Base-by-base conservation (phyloP, 306 rosid genomes). In the Lupinus albus region DNA sequence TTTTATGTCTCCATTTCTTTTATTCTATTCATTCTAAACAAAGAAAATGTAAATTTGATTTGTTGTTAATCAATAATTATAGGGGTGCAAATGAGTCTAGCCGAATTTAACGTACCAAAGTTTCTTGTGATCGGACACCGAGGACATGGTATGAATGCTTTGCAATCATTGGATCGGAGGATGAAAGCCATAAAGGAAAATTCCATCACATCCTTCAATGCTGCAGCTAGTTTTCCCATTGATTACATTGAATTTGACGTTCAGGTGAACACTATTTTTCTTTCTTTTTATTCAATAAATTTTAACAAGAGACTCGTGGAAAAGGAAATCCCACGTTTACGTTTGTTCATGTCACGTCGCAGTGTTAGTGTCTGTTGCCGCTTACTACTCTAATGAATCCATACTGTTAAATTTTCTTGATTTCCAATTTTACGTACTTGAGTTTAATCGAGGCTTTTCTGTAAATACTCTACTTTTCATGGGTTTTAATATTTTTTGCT, bases 181-280 rank as follows among this genome's bases (percentile, higher is more conserved):
- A 81, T 79, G 84, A 82, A 77, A 75, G 74, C 73, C 72, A 48
- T 87, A n/a, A 89, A 87, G 41, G 96, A 91, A 75, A 91, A 91
- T 45, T 80, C 96, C 3, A 84, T 89, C 66, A 52, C 52, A 28
- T 85, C 97, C 39, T 92, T 92, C 81, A 81, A 85, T 54, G 72
- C 79, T 3, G 95, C 95, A 0, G 54, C 88, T 6, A 36, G 36
- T 25, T 87, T 75, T 57, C 87, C 90, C 0, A 50, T 92, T 10
- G 85, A 89, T 73, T 92, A 76, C 83, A 48, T 92, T 14, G 92
- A 92, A 68, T 89, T 89, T 12, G 95, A 89, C 41, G 97, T 92
- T 83, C 96, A 85, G 96, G 97, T 91, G 10, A 8, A 5, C 1
- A 35, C 14, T 54, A 7, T 1, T 17, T 56, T 16, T 14, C 3